Base-by-base conservation (phyloP, 2,329 filamentous ascomycete species). In the Dactylellina sp. region DNA sequence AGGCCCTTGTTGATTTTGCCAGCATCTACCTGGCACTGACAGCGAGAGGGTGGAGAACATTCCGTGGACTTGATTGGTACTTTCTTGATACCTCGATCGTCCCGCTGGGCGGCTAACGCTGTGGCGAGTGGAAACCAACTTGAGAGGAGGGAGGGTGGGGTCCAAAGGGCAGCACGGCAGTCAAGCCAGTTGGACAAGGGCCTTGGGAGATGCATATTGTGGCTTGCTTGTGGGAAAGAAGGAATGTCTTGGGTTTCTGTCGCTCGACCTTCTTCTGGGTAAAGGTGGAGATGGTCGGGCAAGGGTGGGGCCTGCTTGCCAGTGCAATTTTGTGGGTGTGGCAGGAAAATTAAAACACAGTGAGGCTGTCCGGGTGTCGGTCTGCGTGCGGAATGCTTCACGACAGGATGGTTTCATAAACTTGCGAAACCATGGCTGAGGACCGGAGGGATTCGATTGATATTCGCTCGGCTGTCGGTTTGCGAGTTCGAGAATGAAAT, bases 101-200 rank as follows among this genome's bases (percentile, higher is more conserved):
- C 68, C 60, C 60, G 68, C 68, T 61, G 52, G 59, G 68, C 68
- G 68, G 68, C 60, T 65, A 72, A 44, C 47, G 49, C 44, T 72
- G 68, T 72, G 68, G 68, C 68, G 52, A 64, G 68, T 72, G 68
- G 52, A 35, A 52, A 53, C 47, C 16, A 44, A 55, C 32, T 59
- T 60, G 46, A 37, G 68, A 12, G 20, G 46, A 20, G 20, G 35
- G 16, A 35, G 42, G 40, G 66, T 56, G 52, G 60, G 47, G 42
- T 55, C 52, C 28, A 52, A 53, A 42, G 53, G 68, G 61, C 60
- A 65, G 28, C 16, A 72, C 68, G 68, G 68, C 53, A 72, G 61
- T 65, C 68, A 59, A 65, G 68, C 68, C 68, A 57, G 68, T 72
- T 72, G 68, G 68, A 72, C 68, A 72, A 61, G 66, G 66, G 68